Evolutionary conservation across 768 basidiomycete species (phyloP).

Genomic region (Hygrophorus russula): DNA sequence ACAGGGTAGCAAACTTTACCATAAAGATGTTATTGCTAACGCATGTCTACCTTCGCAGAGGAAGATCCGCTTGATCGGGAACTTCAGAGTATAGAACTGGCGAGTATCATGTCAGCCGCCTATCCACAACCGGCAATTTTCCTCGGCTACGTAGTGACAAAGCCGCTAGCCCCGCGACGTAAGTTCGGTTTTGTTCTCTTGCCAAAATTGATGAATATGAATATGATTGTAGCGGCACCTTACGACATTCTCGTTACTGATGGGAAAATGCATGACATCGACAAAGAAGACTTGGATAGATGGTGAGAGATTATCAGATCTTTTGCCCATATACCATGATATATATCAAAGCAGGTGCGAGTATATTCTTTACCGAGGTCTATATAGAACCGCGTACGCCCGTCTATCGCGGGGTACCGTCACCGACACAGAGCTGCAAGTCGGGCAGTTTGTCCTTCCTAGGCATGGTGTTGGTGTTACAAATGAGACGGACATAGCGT

Average conservation of each 20-base stretch:
- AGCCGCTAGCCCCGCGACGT: conserved; percentile 55
- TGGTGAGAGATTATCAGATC: conserved; percentile 34
- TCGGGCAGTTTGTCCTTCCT: conserved; percentile 77
- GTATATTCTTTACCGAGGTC: conserved; percentile 77
- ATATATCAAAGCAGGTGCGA: conserved; percentile 52
- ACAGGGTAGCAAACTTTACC: conserved; percentile 42
- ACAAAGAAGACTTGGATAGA: conserved; percentile 56
- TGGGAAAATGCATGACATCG: conserved; percentile 72
- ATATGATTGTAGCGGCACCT: conserved; percentile 44
- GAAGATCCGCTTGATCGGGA: conserved; percentile 85
- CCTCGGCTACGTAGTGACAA: conserved; percentile 72
- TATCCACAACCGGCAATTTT: conserved; percentile 70
- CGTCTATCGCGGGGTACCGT: conserved; percentile 74
- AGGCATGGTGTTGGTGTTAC: conserved; percentile 37
- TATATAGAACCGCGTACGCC: conserved; percentile 75
- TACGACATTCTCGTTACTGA: conserved; percentile 71
- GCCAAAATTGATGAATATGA: conserved; percentile 2
- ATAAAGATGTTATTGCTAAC: not conserved
- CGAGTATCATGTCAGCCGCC: conserved; percentile 60
- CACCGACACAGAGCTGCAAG: conserved; percentile 85
- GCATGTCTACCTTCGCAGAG: conserved; percentile 32
- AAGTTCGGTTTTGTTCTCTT: conserved; percentile 16
- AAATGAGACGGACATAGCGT: conserved; percentile 49
- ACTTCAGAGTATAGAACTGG: conserved; percentile 72
- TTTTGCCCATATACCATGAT: not conserved